Percentiles rank a stretch among this genome's conserved stretches.
phyloP scores from a whole-genome alignment of 148 eudicot genomes.

The Arctostaphylos glauca region DNA sequence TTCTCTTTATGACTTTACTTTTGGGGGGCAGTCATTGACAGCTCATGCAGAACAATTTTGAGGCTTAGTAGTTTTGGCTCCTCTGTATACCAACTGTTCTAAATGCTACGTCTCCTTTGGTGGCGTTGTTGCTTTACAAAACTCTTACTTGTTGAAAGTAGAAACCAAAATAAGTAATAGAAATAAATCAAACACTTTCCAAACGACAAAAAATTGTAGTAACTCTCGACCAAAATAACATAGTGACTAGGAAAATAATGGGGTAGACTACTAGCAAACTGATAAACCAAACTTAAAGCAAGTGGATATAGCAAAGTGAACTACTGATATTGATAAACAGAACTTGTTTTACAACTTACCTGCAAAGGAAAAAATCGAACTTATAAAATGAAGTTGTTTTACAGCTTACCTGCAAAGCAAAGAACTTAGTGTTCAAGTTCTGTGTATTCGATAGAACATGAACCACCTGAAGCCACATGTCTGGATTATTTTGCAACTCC shows the following conservation, averaged over 20 bases:
- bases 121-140: too few species aligned
- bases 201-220: not conserved
- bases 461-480: conserved; percentile 99
- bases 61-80: too few species aligned
- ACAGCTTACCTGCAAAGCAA: conserved; percentile 84
- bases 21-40: too few species aligned
- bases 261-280: not conserved
- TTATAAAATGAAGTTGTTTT: conserved; percentile 27
- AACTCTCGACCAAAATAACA: not conserved
- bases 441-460: conserved; percentile 89
- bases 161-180: too few species aligned
- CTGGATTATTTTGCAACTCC: conserved; percentile 86
- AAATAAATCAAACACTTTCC: not conserved
- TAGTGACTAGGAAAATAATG: not conserved
- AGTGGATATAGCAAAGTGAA: not conserved
- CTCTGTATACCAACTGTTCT: too few species aligned
- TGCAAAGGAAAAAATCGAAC: conserved; percentile 91
- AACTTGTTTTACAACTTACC: conserved; percentile 43
- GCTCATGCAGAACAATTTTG: too few species aligned
- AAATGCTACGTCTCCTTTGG: too few species aligned
- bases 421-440: conserved; percentile 84
- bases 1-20: not conserved
- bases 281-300: not conserved
- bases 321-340: not conserved
- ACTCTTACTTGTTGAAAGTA: too few species aligned